Evolutionary conservation across 257 asterid genomes (phyloP).

Genomic region (Craterostigma plantagineum): DNA sequence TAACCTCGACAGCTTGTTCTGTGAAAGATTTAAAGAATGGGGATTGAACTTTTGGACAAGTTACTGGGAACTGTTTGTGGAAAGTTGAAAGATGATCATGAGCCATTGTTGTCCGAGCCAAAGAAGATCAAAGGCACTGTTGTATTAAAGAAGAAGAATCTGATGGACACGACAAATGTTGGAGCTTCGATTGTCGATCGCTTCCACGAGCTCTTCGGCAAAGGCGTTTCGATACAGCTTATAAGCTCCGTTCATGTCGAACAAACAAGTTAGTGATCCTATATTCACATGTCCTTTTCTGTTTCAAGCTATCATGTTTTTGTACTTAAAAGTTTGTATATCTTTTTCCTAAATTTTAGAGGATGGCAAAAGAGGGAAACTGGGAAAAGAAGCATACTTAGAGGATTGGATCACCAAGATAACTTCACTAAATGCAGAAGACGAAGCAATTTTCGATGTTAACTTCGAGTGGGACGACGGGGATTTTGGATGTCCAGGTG

Average conservation of each 20-base stretch:
- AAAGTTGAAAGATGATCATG: conserved; percentile 13
- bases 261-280: conserved; percentile 15
- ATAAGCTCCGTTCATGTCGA: conserved; percentile 32
- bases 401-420: conserved; percentile 40
- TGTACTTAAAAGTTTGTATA: too few species aligned
- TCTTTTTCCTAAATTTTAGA: conserved; percentile 11
- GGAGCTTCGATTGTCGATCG: conserved; percentile 40
- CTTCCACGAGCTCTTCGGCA: conserved; percentile 34
- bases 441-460: conserved; percentile 21
- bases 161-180: conserved; percentile 30
- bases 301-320: too few species aligned
- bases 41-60: conserved; percentile 35
- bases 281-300: too few species aligned
- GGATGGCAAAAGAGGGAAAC: conserved; percentile 36
- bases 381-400: conserved; percentile 34
- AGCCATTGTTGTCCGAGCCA: too few species aligned
- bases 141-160: conserved; percentile 51
- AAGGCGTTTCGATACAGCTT: conserved; percentile 51
- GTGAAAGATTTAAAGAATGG: too few species aligned
- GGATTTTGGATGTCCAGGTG: conserved; percentile 54
- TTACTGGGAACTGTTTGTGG: conserved; percentile 25
- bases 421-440: too few species aligned
- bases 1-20: too few species aligned
- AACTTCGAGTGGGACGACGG: conserved; percentile 49
- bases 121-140: conserved; percentile 37